Evolutionary conservation across 2,329 filamentous ascomycete species (phyloP).

Genomic region (Ceratocystis alfenasii): DNA sequence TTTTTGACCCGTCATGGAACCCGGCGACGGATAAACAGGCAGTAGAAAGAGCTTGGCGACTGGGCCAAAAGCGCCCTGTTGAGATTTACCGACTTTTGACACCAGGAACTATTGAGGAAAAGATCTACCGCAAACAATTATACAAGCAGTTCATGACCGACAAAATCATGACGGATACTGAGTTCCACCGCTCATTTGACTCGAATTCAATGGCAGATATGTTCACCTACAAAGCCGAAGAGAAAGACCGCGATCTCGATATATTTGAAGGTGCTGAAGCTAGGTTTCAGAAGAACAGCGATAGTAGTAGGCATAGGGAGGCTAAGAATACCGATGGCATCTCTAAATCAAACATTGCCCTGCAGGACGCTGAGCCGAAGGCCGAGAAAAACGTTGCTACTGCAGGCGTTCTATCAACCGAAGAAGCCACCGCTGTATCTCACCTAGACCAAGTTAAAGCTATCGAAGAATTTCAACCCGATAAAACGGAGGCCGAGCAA

Average conservation of each 20-base stretch:
- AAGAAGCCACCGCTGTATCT: slow-evolving; percentile 17
- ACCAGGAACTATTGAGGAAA: slow-evolving; percentile 94
- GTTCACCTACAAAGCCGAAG: slow-evolving; percentile 55
- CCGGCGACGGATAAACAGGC: slow-evolving; percentile 93
- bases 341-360: not conserved
- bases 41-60: slow-evolving; percentile 84
- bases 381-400: not conserved
- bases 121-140: slow-evolving; percentile 96
- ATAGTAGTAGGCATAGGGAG: too few relatives aligned
- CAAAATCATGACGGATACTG: slow-evolving; percentile 88
- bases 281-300: slow-evolving; percentile 24
- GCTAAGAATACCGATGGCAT: not conserved
- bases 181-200: slow-evolving; percentile 83
- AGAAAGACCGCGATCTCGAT: slow-evolving; percentile 66
- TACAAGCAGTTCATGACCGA: slow-evolving; percentile 98
- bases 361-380: not conserved
- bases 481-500: slow-evolving; percentile 42
- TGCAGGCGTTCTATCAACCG: slow-evolving; percentile 11
- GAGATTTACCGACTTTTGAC: slow-evolving; percentile 98
- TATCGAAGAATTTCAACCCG: slow-evolving; percentile 50
- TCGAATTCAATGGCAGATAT: slow-evolving; percentile 83
- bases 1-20: slow-evolving; percentile 98
- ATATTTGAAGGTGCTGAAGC: slow-evolving; percentile 84
- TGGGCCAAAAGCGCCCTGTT: slow-evolving; percentile 90
- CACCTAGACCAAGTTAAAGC: slow-evolving; percentile 37